These are phyloP conservation scores for Neurospora sp. DNA, from an alignment of 495 filamentous ascomycete species.

Conservation along the genomic window DNA sequence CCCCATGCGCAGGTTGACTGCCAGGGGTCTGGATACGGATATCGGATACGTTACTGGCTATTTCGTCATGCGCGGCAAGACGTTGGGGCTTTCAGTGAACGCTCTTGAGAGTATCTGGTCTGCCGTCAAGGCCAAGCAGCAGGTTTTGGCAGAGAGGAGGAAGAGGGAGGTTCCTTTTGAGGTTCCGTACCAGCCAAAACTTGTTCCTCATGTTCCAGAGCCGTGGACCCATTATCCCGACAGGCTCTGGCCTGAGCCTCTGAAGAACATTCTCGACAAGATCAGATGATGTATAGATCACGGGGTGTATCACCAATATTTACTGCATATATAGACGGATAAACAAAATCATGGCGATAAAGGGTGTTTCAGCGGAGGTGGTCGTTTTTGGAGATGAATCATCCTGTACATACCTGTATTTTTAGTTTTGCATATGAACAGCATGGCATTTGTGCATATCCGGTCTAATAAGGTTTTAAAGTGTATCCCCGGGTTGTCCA, in stretches of 20 bases:
- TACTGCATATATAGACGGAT: not conserved
- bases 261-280: not conserved
- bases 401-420: not conserved
- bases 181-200: not conserved
- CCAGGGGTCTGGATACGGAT: slow-evolving; percentile 49
- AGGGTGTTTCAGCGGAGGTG: not conserved
- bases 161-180: slow-evolving; percentile 17
- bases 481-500: not conserved
- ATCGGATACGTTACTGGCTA: slow-evolving; percentile 78
- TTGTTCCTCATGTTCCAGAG: not conserved
- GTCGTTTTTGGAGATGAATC: not conserved
- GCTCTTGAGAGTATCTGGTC: slow-evolving; percentile 41
- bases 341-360: not conserved
- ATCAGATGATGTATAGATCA: not conserved
- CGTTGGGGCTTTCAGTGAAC: slow-evolving; percentile 53
- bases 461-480: not conserved
- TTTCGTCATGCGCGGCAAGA: slow-evolving; percentile 57
- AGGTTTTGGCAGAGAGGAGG: slow-evolving; percentile 8
- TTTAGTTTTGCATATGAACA: not conserved
- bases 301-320: not conserved
- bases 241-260: not conserved
- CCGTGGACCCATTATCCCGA: not conserved
- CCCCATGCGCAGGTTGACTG: slow-evolving; percentile 53
- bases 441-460: not conserved
- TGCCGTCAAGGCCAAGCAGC: slow-evolving; percentile 26